Evolutionary conservation across 306 rosid species (phyloP).

Genomic region (Pterocarpus macrocarpus): DNA sequence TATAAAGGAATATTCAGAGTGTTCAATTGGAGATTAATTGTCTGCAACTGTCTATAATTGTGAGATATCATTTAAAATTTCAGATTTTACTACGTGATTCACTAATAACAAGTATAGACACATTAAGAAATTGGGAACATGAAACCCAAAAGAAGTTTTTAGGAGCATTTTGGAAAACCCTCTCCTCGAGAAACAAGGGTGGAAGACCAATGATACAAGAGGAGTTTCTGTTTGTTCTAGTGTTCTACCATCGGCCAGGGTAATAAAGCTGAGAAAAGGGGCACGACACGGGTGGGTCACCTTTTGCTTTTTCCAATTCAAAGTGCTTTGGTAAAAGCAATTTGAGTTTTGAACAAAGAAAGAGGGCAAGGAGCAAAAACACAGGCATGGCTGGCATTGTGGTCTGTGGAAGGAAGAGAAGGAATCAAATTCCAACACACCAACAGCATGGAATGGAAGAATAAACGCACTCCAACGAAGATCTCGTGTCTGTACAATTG

Average conservation of each 20-base stretch:
- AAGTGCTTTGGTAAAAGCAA: conserved; percentile 42
- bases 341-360: conserved; percentile 6
- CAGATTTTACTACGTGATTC: too few relatives aligned
- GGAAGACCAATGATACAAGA: too few relatives aligned
- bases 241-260: neutral
- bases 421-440: conserved; percentile 60
- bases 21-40: too few relatives aligned
- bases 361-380: neutral
- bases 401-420: conserved; percentile 42
- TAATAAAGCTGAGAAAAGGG: conserved; percentile 47
- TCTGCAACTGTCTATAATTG: too few relatives aligned
- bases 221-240: too few relatives aligned
- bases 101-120: too few relatives aligned
- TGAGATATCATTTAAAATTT: too few relatives aligned
- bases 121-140: too few relatives aligned
- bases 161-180: too few relatives aligned
- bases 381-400: conserved; percentile 41
- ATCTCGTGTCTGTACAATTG: conserved; percentile 50
- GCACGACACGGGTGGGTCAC: conserved; percentile 54
- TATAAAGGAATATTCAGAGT: too few relatives aligned
- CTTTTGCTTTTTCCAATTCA: conserved; percentile 60
- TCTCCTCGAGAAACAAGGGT: too few relatives aligned
- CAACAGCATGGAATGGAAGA: conserved; percentile 54
- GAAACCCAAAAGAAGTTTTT: too few relatives aligned
- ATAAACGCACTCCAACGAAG: conserved; percentile 81